Evolutionary conservation across 305 asterid species (phyloP).

Genomic region (Nicotiana rustica): DNA sequence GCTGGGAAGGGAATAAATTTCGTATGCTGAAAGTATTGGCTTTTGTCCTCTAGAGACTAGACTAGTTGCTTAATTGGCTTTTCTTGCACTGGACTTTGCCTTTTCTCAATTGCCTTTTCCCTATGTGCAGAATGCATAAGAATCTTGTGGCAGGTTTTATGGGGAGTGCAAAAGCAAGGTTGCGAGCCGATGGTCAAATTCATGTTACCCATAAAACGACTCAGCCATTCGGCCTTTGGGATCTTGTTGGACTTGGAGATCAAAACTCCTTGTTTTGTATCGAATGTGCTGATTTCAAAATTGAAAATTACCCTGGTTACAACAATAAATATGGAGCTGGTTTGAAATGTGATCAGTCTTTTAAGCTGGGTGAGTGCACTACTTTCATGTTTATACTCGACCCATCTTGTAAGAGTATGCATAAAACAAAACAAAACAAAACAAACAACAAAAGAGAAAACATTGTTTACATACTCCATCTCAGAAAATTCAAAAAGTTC

Average conservation of each 20-base stretch:
- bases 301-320: constrained; percentile 63
- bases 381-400: constrained; percentile 58
- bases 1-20: not conserved
- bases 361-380: constrained; percentile 53
- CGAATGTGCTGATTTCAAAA: constrained; percentile 50
- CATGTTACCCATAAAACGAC: constrained; percentile 64
- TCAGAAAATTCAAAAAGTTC: constrained; percentile 22
- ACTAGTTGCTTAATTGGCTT: not conserved
- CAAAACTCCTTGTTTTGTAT: constrained; percentile 41
- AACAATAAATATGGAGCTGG: constrained; percentile 65
- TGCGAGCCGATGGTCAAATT: constrained; percentile 54
- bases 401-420: not conserved
- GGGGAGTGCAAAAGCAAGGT: constrained; percentile 53
- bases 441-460: not conserved
- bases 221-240: constrained; percentile 54
- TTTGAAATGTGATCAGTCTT: constrained; percentile 52
- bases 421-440: not conserved
- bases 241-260: constrained; percentile 51
- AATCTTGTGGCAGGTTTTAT: constrained; percentile 56
- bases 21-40: not conserved
- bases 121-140: constrained; percentile 54
- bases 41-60: not conserved
- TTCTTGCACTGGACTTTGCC: not conserved
- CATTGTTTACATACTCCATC: constrained; percentile 1
- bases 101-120: not conserved